A percentile compares a stretch with the other conserved stretches of the same genome.
These are phyloP conservation scores for Pseudonitzschia multiseries DNA, from an alignment of 108 stramenopile genomes.

Conservation along the genomic window DNA sequence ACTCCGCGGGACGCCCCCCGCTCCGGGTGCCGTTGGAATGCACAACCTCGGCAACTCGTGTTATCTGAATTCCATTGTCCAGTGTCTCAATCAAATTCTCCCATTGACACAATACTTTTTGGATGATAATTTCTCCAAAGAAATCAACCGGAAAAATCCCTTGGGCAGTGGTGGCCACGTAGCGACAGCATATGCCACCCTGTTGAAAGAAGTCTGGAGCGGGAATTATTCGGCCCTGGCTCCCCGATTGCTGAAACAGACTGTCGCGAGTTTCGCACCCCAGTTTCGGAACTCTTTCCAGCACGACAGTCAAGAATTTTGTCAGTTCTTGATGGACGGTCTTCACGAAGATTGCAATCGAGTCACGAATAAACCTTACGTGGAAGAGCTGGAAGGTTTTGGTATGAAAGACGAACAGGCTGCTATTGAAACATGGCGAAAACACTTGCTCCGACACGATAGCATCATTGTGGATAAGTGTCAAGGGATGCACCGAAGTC, in stretches of 20 bases:
- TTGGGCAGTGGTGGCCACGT: constrained; percentile 87
- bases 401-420: constrained; percentile 85
- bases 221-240: constrained; percentile 75
- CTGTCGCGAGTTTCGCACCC: constrained; percentile 75
- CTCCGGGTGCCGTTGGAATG: constrained; percentile 91
- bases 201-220: constrained; percentile 82
- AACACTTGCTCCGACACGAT: constrained; percentile 83
- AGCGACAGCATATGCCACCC: constrained; percentile 78
- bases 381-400: constrained; percentile 86
- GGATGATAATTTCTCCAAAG: constrained; percentile 53
- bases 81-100: constrained; percentile 87
- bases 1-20: constrained; percentile 69
- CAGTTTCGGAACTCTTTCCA: constrained; percentile 91
- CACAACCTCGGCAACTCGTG: constrained; percentile 98
- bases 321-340: constrained; percentile 87
- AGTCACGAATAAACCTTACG: constrained; percentile 81
- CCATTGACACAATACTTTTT: constrained; percentile 90
- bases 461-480: constrained; percentile 82
- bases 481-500: constrained; percentile 88
- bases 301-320: constrained; percentile 92
- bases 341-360: constrained; percentile 87
- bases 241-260: constrained; percentile 80
- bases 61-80: constrained; percentile 92
- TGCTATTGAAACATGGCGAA: constrained; percentile 84
- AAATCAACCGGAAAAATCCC: constrained; percentile 78